A percentile compares a stretch with the other conserved stretches of the same genome.
These are phyloP conservation scores for Mrakia hoshinonis DNA, from an alignment of 768 basidiomycete genomes.

Conservation along the genomic window DNA sequence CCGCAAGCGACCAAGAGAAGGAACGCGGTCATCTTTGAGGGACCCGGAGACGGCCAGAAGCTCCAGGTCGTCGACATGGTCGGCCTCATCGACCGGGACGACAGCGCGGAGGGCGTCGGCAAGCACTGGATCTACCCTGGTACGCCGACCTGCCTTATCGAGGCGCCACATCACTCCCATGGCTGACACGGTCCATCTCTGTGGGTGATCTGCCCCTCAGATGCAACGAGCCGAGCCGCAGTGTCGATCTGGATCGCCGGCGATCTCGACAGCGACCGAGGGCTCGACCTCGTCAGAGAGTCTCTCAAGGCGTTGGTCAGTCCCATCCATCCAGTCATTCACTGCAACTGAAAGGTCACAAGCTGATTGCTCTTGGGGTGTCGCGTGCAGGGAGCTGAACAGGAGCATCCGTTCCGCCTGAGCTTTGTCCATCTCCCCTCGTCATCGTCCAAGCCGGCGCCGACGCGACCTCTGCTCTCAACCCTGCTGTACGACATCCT, in stretches of 20 bases:
- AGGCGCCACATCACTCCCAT: no score
- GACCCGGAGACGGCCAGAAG: slow-evolving; percentile 42
- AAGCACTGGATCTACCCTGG: slow-evolving; percentile 52
- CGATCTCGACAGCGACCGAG: slow-evolving; percentile 61
- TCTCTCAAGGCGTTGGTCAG: slow-evolving; percentile 59
- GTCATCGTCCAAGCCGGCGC: slow-evolving; percentile 32
- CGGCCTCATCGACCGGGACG: slow-evolving; percentile 47
- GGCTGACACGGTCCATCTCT: background rate
- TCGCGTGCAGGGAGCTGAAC: slow-evolving; percentile 22
- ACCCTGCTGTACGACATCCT: slow-evolving; percentile 36
- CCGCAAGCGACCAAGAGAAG: slow-evolving; percentile 61
- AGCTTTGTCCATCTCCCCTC: slow-evolving; percentile 68
- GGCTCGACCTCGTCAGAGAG: slow-evolving; percentile 54
- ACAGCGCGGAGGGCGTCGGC: slow-evolving; percentile 43
- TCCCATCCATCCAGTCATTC: slow-evolving; percentile 16
- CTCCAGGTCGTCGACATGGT: slow-evolving; percentile 53
- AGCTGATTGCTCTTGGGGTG: no score
- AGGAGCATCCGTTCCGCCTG: slow-evolving; percentile 48
- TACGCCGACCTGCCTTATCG: slow-evolving; percentile 39
- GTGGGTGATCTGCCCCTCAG: background rate
- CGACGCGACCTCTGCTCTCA: slow-evolving; percentile 42
- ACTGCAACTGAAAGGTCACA: no score
- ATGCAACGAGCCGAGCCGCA: slow-evolving; percentile 31
- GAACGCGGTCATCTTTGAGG: slow-evolving; percentile 66
- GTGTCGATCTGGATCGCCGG: slow-evolving; percentile 55